These are phyloP conservation scores for Laetiporus sulphureus DNA, from an alignment of 1,284 basidiomycete species.

Conservation along the genomic window DNA sequence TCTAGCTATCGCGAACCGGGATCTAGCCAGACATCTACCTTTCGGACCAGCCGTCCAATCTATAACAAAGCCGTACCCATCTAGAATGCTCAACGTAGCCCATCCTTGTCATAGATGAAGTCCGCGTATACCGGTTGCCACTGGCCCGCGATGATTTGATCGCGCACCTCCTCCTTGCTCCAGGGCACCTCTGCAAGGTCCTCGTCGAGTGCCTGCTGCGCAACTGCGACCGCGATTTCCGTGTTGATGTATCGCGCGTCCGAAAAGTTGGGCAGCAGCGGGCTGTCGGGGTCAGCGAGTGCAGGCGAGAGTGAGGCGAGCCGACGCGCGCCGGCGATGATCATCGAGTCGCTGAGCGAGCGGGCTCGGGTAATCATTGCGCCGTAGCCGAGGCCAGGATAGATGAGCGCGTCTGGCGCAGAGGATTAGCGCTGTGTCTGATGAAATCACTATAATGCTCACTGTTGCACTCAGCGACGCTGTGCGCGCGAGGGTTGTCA, in stretches of 20 bases:
- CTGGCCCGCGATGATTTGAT: conserved; percentile 41
- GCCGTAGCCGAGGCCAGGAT: conserved; percentile 76
- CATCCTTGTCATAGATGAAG: conserved; percentile 47
- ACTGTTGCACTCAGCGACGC: conserved; percentile 73
- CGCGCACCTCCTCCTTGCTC: conserved; percentile 46
- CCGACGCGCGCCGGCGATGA: conserved; percentile 70
- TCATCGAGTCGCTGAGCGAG: conserved; percentile 67
- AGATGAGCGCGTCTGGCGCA: conserved; percentile 61
- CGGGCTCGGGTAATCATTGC: conserved; percentile 58
- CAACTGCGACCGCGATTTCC: conserved; percentile 76
- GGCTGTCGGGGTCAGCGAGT: conserved; percentile 55
- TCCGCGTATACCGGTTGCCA: conserved; percentile 60
- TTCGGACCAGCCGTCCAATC: too few species aligned
- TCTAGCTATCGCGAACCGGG: too few species aligned
- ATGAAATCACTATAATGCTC: conserved; percentile 15
- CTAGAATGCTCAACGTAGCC: background rate
- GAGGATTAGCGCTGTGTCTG: background rate
- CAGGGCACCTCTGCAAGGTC: conserved; percentile 52
- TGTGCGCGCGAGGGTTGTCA: conserved; percentile 23
- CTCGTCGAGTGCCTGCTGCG: conserved; percentile 70
- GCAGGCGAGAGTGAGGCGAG: conserved; percentile 77
- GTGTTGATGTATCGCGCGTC: conserved; percentile 67
- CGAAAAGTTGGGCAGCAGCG: conserved; percentile 65
- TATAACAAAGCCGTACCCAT: too few species aligned
- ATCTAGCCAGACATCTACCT: too few species aligned